Conservation (phyloP, 345 rosid species). For the Noccaea bulbosa region DNA sequence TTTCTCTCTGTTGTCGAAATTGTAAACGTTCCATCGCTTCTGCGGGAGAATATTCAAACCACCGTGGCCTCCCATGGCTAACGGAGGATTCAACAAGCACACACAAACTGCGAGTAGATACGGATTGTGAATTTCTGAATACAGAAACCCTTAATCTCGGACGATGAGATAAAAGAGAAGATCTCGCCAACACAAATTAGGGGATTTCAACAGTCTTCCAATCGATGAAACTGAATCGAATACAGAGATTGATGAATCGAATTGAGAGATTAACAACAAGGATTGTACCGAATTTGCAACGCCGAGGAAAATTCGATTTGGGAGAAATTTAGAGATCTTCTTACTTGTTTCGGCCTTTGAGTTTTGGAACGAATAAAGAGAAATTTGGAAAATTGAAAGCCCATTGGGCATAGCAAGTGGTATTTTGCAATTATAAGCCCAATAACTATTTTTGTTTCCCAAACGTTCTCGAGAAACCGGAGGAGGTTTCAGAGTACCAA, state of each 20-base stretch:
- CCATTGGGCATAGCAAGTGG: neutral
- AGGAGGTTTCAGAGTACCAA: too few species aligned
- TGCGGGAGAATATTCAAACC: conserved; percentile 94
- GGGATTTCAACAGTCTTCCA: neutral
- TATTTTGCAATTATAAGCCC: neutral
- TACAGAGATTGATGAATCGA: neutral
- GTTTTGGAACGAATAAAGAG: too few species aligned
- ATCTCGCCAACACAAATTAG: neutral
- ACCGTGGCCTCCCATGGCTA: conserved; percentile 90
- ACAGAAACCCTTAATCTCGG: neutral
- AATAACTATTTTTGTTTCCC: neutral
- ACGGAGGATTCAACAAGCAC: neutral
- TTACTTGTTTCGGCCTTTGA: too few species aligned
- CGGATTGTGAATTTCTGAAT: neutral
- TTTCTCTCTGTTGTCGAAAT: conserved; percentile 81
- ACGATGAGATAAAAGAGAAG: neutral
- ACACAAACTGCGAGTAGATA: neutral
- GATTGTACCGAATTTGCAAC: too few species aligned
- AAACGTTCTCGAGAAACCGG: too few species aligned
- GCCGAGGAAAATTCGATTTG: neutral
- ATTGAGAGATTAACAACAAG: too few species aligned
- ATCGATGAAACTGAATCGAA: neutral
- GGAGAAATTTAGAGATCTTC: too few species aligned
- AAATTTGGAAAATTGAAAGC: too few species aligned
- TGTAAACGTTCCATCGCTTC: conserved; percentile 95